These are phyloP conservation scores for Colletotrichum gigasporum DNA, from an alignment of 2,329 filamentous ascomycete genomes.

Conservation along the genomic window DNA sequence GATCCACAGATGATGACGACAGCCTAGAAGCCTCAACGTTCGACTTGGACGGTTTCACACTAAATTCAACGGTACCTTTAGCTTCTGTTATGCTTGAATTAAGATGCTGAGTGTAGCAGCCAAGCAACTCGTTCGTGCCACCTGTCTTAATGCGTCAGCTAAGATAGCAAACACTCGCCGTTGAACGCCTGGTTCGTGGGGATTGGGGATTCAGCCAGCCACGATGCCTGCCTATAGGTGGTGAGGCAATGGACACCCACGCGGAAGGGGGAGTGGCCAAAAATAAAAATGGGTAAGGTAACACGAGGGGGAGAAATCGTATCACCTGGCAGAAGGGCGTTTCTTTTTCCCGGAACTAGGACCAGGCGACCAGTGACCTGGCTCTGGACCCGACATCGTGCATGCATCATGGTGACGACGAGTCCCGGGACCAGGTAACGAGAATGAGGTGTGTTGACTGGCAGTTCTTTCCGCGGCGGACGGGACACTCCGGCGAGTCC, in stretches of 20 bases:
- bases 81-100: not conserved
- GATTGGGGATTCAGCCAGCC: not conserved
- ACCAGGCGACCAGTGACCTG: not conserved
- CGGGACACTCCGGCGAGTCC: slow-evolving; percentile 7
- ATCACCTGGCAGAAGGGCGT: not conserved
- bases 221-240: too few species aligned
- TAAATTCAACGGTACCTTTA: too few species aligned
- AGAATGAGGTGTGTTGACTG: not conserved
- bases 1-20: not conserved
- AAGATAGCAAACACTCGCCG: not conserved
- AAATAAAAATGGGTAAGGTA: slow-evolving; percentile 14
- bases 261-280: not conserved
- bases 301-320: slow-evolving; percentile 4
- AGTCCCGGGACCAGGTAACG: not conserved
- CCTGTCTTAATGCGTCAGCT: not conserved
- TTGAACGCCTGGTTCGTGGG: slow-evolving; percentile 1
- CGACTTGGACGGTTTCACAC: too few species aligned
- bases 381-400: not conserved
- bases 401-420: slow-evolving; percentile 15
- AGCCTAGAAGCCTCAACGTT: too few species aligned
- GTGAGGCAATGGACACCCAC: not conserved
- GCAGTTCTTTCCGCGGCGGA: slow-evolving; percentile 16
- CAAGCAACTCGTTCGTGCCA: not conserved
- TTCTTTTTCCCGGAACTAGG: slow-evolving; percentile 11
- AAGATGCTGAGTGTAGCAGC: not conserved